Conservation (phyloP, 805 yeast genomes). For the Saturnispora halmiae region DNA sequence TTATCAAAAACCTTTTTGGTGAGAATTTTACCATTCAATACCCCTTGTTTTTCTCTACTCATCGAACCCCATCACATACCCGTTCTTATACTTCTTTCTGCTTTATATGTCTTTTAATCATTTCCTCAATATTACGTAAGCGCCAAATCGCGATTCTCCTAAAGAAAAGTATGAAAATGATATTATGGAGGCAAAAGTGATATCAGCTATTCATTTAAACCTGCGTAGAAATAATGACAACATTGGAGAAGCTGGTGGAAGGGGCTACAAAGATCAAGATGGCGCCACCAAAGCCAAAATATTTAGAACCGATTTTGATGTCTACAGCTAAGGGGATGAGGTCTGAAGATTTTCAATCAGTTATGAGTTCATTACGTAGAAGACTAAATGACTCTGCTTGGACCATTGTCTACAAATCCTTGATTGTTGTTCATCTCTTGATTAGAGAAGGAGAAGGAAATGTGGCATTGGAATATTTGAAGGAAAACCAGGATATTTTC, state of each 20-base stretch:
- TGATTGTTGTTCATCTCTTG: slow-evolving; percentile 82
- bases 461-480: slow-evolving; percentile 59
- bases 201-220: no score
- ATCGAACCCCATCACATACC: no score
- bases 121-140: no score
- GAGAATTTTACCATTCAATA: no score
- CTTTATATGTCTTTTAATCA: no score
- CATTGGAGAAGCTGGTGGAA: slow-evolving; percentile 68
- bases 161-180: no score
- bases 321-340: slow-evolving; percentile 46
- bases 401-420: slow-evolving; percentile 82
- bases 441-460: slow-evolving; percentile 83
- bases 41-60: no score
- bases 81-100: no score
- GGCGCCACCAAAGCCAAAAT: slow-evolving; percentile 97
- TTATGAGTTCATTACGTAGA: slow-evolving; percentile 52
- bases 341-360: slow-evolving; percentile 50
- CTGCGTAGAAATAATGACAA: slow-evolving; percentile 39
- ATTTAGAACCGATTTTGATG: slow-evolving; percentile 84
- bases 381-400: slow-evolving; percentile 76
- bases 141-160: neutral
- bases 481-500: slow-evolving; percentile 53
- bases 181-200: no score
- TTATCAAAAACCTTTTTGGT: slow-evolving; percentile 11
- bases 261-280: slow-evolving; percentile 68